These are phyloP conservation scores for Phytophthora aleatoria DNA, from an alignment of 352 stramenopile genomes.

Conservation along the genomic window DNA sequence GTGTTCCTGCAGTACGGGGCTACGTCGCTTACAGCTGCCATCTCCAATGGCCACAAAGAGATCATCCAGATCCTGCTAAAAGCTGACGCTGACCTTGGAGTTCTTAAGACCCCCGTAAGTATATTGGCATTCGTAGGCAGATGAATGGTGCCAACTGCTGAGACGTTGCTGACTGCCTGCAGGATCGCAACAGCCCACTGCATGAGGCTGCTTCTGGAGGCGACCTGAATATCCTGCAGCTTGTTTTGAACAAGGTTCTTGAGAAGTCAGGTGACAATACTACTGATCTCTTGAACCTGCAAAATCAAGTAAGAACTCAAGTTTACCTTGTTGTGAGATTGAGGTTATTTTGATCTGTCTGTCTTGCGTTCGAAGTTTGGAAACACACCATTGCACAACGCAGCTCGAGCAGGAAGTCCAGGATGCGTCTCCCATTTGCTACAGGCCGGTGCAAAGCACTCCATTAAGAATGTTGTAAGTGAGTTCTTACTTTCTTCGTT, in stretches of 20 bases:
- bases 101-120: constrained; percentile 70
- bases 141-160: background rate
- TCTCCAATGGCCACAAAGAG: constrained; percentile 60
- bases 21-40: constrained; percentile 71
- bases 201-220: constrained; percentile 70
- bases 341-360: background rate
- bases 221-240: constrained; percentile 52
- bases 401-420: constrained; percentile 55
- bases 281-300: constrained; percentile 50
- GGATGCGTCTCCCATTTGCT: constrained; percentile 60
- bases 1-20: constrained; percentile 60
- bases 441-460: constrained; percentile 45
- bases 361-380: constrained; percentile 52
- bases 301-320: constrained; percentile 53
- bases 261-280: constrained; percentile 44
- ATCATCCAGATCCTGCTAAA: constrained; percentile 62
- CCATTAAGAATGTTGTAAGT: constrained; percentile 63
- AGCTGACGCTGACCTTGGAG: constrained; percentile 61
- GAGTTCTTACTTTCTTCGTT: background rate
- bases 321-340: background rate
- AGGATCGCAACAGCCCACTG: constrained; percentile 80
- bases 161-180: background rate
- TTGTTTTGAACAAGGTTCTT: constrained; percentile 59
- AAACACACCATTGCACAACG: constrained; percentile 80
- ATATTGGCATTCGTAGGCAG: background rate